A percentile compares a stretch with the other conserved stretches of the same genome.
phyloP scores from a whole-genome alignment of 345 rosid species.

The Arabis hirsuta region DNA sequence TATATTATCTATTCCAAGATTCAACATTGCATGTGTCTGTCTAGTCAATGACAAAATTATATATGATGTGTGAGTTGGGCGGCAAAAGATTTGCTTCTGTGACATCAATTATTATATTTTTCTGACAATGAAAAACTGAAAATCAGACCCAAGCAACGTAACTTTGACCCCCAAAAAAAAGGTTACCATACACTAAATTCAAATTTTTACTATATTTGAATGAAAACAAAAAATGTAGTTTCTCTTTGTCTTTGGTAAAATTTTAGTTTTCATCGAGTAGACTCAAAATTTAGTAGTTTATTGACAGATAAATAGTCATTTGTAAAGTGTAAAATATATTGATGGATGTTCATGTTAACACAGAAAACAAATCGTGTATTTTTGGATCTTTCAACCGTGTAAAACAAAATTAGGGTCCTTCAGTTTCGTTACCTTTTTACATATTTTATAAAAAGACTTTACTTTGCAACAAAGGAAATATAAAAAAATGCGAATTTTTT shows the following conservation, averaged over 20 bases:
- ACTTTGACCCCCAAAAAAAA: conserved; percentile 30
- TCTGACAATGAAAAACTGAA: conserved; percentile 35
- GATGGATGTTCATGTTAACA: not conserved
- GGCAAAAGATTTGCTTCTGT: conserved; percentile 42
- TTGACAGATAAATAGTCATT: not conserved
- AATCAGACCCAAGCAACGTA: conserved; percentile 34
- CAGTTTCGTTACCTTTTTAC: not conserved
- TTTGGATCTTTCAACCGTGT: not conserved
- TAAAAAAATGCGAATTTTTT: not conserved
- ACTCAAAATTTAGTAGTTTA: not conserved
- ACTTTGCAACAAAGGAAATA: too few species aligned
- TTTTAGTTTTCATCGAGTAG: not conserved
- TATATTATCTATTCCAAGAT: not conserved
- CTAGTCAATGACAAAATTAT: not conserved
- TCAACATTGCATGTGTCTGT: conserved; percentile 6
- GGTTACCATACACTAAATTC: conserved; percentile 13
- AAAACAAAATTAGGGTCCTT: conserved; percentile 11
- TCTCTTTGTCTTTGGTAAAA: not conserved
- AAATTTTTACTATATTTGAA: not conserved
- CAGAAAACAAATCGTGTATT: not conserved
- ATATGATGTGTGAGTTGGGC: conserved; percentile 28
- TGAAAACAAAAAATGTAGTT: not conserved
- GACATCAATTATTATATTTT: conserved; percentile 31
- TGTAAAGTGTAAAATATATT: not conserved
- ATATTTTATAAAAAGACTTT: not conserved